These are phyloP conservation scores for Clathrus columnatus DNA, from an alignment of 768 basidiomycete genomes.

Conservation along the genomic window DNA sequence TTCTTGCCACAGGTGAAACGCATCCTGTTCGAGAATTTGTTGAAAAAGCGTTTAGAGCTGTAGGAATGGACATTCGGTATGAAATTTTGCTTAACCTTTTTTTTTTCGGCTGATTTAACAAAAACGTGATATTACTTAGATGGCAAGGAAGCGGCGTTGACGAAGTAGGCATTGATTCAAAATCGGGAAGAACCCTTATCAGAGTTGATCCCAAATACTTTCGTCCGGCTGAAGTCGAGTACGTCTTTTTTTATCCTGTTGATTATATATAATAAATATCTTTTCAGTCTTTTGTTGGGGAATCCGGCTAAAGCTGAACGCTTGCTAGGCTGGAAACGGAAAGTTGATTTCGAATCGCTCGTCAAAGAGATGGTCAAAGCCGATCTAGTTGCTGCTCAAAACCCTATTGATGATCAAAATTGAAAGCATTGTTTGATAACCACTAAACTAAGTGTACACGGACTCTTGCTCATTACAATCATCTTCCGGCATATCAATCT, in stretches of 20 bases:
- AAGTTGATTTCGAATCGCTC: conserved; percentile 72
- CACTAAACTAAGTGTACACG: no score
- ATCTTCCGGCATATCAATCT: no score
- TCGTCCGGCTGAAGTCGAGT: conserved; percentile 95
- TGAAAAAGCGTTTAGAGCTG: conserved; percentile 68
- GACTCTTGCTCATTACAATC: no score
- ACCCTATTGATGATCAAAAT: conserved; percentile 80
- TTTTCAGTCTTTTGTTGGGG: conserved; percentile 65
- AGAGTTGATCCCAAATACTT: conserved; percentile 85
- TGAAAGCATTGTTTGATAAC: no score
- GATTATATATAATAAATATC: conserved; percentile 13
- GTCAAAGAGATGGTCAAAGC: conserved; percentile 89
- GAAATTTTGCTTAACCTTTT: conserved; percentile 29
- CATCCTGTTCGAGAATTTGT: conserved; percentile 92
- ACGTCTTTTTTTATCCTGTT: conserved; percentile 26
- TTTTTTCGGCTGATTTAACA: conserved; percentile 3
- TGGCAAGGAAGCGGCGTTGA: conserved; percentile 74
- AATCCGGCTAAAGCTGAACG: conserved; percentile 87
- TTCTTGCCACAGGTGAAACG: conserved; percentile 93
- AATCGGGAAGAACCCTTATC: conserved; percentile 66
- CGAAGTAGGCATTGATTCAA: conserved; percentile 67
- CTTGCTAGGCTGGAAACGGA: conserved; percentile 83
- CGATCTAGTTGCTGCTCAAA: conserved; percentile 65
- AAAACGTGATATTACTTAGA: conserved; percentile 25
- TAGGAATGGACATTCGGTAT: conserved; percentile 54